phyloP scores from a whole-genome alignment of 2,329 filamentous ascomycete species.

The Fusarium papillatum region DNA sequence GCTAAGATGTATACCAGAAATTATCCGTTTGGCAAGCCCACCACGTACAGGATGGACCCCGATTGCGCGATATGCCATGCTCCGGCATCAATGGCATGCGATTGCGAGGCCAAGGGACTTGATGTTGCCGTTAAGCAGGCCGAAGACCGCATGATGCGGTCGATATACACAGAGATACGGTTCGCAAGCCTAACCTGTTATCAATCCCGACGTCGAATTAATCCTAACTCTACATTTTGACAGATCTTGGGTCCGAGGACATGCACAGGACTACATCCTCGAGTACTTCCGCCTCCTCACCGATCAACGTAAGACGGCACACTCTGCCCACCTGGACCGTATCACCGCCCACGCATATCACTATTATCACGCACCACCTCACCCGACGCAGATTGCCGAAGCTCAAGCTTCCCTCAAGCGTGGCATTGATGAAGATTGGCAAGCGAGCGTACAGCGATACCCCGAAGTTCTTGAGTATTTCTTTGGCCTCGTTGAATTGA shows the following conservation, averaged over 20 bases:
- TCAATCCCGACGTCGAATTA: background rate
- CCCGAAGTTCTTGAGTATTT: constrained; percentile 88
- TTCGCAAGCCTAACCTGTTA: constrained; percentile 50
- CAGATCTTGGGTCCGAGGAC: constrained; percentile 74
- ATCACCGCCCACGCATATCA: constrained; percentile 68
- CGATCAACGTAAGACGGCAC: constrained; percentile 70
- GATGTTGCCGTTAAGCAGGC: constrained; percentile 74
- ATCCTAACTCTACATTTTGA: constrained; percentile 25
- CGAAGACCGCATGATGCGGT: constrained; percentile 74
- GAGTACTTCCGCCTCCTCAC: constrained; percentile 74
- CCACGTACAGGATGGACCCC: constrained; percentile 74
- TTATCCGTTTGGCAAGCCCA: constrained; percentile 58
- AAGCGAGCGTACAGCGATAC: constrained; percentile 80
- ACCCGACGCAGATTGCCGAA: constrained; percentile 72
- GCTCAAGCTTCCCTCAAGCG: constrained; percentile 77
- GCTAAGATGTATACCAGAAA: constrained; percentile 68
- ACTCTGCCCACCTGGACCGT: constrained; percentile 67
- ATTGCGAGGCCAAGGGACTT: constrained; percentile 76
- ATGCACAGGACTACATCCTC: constrained; percentile 77
- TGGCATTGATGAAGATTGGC: constrained; percentile 86
- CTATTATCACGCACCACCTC: constrained; percentile 69
- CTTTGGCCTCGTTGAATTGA: constrained; percentile 77
- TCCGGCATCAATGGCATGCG: constrained; percentile 70
- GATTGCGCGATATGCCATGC: constrained; percentile 77
- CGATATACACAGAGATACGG: constrained; percentile 74